Percentiles rank a stretch among this genome's conserved stretches.
Evolutionary conservation across 768 basidiomycete genomes (phyloP).

Genomic region (Boletus speciosus): DNA sequence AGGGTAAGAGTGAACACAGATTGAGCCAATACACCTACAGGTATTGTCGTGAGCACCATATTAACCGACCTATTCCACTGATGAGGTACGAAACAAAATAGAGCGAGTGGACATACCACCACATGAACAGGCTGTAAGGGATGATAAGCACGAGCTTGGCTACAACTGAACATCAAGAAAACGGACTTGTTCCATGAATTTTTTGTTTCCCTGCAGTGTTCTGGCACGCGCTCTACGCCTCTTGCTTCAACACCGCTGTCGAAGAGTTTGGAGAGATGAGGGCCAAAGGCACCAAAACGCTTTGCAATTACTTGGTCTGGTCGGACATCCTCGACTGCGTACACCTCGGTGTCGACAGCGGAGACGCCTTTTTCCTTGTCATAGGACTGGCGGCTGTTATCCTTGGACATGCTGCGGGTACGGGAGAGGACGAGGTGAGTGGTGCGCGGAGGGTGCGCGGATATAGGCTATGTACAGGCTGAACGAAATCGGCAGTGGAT

Average conservation of each 20-base stretch:
- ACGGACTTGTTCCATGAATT: constrained; percentile 45
- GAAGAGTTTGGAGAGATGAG: constrained; percentile 39
- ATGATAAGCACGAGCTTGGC: not conserved
- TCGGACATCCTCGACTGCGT: constrained; percentile 23
- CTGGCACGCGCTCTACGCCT: constrained; percentile 53
- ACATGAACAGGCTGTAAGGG: constrained; percentile 39
- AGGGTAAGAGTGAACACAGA: constrained; percentile 48
- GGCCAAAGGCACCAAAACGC: constrained; percentile 31
- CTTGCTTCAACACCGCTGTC: constrained; percentile 49
- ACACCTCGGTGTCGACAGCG: not conserved
- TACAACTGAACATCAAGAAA: not conserved
- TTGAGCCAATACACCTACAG: constrained; percentile 49
- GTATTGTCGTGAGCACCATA: constrained; percentile 45
- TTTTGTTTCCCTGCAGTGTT: constrained; percentile 43
- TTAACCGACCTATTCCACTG: constrained; percentile 41
- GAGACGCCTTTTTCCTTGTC: constrained; percentile 21
- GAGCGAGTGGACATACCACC: constrained; percentile 33
- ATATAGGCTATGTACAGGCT: not conserved
- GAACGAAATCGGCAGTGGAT: not conserved
- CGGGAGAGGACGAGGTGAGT: not conserved
- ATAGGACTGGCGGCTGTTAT: not conserved
- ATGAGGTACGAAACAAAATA: not conserved
- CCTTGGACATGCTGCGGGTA: constrained; percentile 6
- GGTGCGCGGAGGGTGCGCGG: not conserved
- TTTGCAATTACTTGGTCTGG: constrained; percentile 25